These are phyloP conservation scores for Hebeloma cylindrosporum DNA, from an alignment of 768 basidiomycete species.

Conservation along the genomic window DNA sequence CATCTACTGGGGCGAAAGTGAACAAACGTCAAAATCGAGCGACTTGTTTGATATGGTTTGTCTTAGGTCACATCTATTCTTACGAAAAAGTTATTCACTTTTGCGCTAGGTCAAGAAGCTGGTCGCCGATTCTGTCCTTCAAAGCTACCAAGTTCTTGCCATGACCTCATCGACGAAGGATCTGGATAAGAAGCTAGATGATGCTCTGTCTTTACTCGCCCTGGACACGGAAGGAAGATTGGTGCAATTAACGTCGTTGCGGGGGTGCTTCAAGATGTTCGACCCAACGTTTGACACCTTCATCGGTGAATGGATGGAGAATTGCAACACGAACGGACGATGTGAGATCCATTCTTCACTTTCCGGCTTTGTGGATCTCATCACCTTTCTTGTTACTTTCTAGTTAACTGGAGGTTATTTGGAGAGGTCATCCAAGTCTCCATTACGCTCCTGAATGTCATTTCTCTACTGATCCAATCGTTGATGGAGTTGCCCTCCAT, in stretches of 20 bases:
- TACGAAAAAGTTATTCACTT: neutral
- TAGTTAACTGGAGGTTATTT: conserved; percentile 62
- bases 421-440: conserved; percentile 42
- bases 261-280: conserved; percentile 43
- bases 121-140: conserved; percentile 40
- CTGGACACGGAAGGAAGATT: conserved; percentile 62
- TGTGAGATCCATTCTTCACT: conserved; percentile 44
- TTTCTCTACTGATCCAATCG: conserved; percentile 31
- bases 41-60: conserved; percentile 66
- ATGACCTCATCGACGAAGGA: conserved; percentile 55
- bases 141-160: conserved; percentile 43
- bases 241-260: conserved; percentile 35
- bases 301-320: conserved; percentile 47
- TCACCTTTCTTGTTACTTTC: neutral
- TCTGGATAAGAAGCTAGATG: conserved; percentile 54
- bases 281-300: conserved; percentile 39
- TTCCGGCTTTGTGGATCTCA: conserved; percentile 1
- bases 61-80: neutral
- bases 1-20: conserved; percentile 57
- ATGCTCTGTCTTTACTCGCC: conserved; percentile 38
- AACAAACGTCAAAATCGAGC: conserved; percentile 32
- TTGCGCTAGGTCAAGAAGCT: conserved; percentile 50
- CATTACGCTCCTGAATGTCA: conserved; percentile 40
- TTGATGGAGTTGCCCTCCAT: conserved; percentile 23
- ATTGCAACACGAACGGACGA: conserved; percentile 38